Conservation (phyloP, 1,284 basidiomycete genomes). For the Sanguinoderma infundibulare region DNA sequence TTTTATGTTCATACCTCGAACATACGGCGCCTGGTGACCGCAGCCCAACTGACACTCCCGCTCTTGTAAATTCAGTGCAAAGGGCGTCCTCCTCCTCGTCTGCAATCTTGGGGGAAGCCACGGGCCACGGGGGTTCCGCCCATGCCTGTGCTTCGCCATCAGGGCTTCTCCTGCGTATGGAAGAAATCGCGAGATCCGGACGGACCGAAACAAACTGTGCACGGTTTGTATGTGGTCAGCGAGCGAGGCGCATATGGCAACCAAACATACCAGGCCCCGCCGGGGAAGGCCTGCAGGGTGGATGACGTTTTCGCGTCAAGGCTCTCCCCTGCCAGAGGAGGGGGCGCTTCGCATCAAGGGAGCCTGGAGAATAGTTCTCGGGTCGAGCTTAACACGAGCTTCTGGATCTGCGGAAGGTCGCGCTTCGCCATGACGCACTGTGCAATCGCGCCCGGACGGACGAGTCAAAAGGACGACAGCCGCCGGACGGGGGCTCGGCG, state of each 20-base stretch:
- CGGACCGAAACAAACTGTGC: background rate
- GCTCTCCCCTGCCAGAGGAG: background rate
- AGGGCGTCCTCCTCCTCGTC: slow-evolving; percentile 2
- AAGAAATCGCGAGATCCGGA: background rate
- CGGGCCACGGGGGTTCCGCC: slow-evolving; percentile 1
- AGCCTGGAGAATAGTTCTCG: background rate
- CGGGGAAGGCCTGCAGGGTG: background rate
- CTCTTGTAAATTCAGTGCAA: background rate
- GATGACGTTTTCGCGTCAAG: background rate
- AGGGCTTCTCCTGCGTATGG: slow-evolving; percentile 4
- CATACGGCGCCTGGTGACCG: background rate
- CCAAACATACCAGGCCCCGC: background rate
- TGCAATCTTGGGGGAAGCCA: background rate
- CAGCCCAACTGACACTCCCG: slow-evolving; percentile 11
- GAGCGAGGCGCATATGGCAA: slow-evolving; percentile 1
- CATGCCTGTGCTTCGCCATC: slow-evolving; percentile 1
- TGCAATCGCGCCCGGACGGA: background rate
- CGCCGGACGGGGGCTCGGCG: background rate
- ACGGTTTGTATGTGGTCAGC: slow-evolving; percentile 6
- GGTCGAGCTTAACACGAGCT: background rate
- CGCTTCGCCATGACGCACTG: background rate
- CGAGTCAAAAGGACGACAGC: background rate
- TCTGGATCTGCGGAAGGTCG: background rate
- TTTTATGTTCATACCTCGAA: background rate
- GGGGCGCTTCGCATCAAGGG: background rate